phyloP scores from a whole-genome alignment of 2,329 filamentous ascomycete species.

The Penicillium olsonii region DNA sequence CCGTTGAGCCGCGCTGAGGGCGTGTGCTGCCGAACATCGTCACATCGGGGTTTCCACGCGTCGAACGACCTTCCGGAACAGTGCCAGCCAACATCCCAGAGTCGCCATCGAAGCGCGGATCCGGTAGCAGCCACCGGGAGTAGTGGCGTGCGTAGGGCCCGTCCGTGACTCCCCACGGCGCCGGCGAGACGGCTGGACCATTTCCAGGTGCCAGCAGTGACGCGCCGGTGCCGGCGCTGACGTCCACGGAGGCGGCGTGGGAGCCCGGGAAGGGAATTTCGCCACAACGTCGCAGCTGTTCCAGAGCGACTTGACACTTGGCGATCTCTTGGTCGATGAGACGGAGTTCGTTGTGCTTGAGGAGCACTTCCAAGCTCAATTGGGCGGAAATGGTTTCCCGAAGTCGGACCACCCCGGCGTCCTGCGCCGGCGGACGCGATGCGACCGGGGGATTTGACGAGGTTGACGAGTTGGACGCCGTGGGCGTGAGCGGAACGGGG shows the following conservation, averaged over 20 bases:
- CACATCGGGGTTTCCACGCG: constrained; percentile 71
- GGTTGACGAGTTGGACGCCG: constrained; percentile 8
- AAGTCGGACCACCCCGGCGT: constrained; percentile 49
- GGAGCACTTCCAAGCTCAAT: constrained; percentile 84
- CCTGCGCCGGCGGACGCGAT: constrained; percentile 20
- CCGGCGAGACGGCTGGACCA: constrained; percentile 70
- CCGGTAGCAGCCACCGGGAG: constrained; percentile 89
- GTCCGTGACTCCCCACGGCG: constrained; percentile 87
- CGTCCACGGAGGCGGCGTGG: constrained; percentile 59
- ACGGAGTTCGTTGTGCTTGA: constrained; percentile 92
- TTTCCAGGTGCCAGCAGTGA: constrained; percentile 64
- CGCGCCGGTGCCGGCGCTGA: constrained; percentile 73
- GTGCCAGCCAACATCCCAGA: constrained; percentile 39
- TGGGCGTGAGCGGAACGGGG: constrained; percentile 4
- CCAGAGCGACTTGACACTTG: constrained; percentile 89
- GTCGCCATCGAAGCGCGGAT: constrained; percentile 79
- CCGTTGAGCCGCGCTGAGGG: constrained; percentile 59
- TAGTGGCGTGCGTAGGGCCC: constrained; percentile 95
- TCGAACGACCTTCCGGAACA: constrained; percentile 70
- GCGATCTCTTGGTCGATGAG: constrained; percentile 94
- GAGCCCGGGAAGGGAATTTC: constrained; percentile 85
- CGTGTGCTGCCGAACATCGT: constrained; percentile 55
- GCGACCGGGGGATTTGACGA: constrained; percentile 16
- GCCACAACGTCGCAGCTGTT: constrained; percentile 89
- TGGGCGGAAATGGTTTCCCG: constrained; percentile 79